Evolutionary conservation across 2,329 filamentous ascomycete genomes (phyloP).

Genomic region (Fusarium paranaense): DNA sequence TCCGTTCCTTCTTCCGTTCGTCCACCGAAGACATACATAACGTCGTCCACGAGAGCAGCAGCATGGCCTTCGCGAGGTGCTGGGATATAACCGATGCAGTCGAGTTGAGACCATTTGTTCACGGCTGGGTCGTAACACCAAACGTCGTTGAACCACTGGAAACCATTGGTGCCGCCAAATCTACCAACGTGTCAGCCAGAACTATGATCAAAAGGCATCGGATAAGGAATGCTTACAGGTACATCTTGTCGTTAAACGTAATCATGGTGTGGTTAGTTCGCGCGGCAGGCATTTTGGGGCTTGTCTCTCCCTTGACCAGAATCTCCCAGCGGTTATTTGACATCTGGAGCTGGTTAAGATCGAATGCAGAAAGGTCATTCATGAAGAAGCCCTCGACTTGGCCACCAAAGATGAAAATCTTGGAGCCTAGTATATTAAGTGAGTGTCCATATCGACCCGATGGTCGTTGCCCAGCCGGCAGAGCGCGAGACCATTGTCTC

Average conservation of each 20-base stretch:
- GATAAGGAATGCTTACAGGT: conserved; percentile 72
- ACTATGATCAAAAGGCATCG: background rate
- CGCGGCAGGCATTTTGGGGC: conserved; percentile 76
- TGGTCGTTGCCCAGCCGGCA: conserved; percentile 87
- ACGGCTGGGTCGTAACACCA: conserved; percentile 91
- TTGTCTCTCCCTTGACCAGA: conserved; percentile 75
- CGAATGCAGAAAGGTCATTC: conserved; percentile 95
- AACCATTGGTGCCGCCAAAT: conserved; percentile 97
- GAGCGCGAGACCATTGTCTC: conserved; percentile 95
- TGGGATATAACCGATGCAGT: conserved; percentile 98
- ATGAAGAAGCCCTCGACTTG: conserved; percentile 98
- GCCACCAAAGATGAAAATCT: conserved; percentile 96
- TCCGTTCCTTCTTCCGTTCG: conserved; percentile 94
- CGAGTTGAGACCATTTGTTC: conserved; percentile 88
- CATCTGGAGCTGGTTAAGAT: conserved; percentile 93
- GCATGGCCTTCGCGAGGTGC: conserved; percentile 94
- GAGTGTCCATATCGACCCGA: conserved; percentile 96
- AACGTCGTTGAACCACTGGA: conserved; percentile 98
- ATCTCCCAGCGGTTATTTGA: conserved; percentile 95
- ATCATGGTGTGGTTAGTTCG: conserved; percentile 95
- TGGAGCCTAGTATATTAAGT: conserved; percentile 94
- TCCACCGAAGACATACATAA: conserved; percentile 99
- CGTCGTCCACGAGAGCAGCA: conserved; percentile 91
- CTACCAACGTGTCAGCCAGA: conserved; percentile 55
- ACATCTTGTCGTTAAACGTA: conserved; percentile 92